Evolutionary conservation across 2,329 filamentous ascomycete genomes (phyloP), one percentile per base, ranked within the genome.

Genomic region (Hymenoscyphus infarciens): DNA sequence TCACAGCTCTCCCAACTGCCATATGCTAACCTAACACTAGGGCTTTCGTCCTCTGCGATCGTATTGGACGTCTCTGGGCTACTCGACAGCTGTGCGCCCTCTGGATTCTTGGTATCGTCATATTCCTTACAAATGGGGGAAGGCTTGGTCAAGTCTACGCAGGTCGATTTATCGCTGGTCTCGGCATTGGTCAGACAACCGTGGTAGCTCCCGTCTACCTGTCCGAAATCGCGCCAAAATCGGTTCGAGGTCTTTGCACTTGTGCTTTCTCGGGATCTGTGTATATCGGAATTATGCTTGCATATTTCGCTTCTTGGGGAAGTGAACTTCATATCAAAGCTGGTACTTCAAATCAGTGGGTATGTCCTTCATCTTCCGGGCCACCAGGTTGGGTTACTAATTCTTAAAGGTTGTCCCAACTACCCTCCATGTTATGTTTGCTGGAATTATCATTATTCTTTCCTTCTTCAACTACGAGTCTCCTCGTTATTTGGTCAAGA

Each of bases 381-480:
- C n/a, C n/a, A n/a, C n/a, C n/a, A n/a, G n/a, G n/a, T n/a, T n/a
- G n/a, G n/a, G n/a, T n/a, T n/a, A n/a, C n/a, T n/a, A n/a, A n/a
- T n/a, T n/a, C n/a, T n/a, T n/a, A n/a, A 52, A 83, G 83, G 81
- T 89, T 53, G 83, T 91, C 0, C 90, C 90, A 0, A 91, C 88
- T 52, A 87, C 85, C 68, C 79, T 93, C 62, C 90, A 94, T 73
- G 80, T 94, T 74, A 92, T 92, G 71, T 92, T 93, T 71, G 87
- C 89, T 1, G 83, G 83, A 4, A 76, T 93, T 64, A 91, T 92
- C 72, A 83, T 90, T 71, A 69, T 85, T 61, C 80, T 92, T 15
- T 89, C 85, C 11, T 87, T 90, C 73, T 82, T 89, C 68, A 83
- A 88, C 66, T 81, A 80, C 62, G 89, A 92, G 73, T 90, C 88